A percentile compares a stretch with the other conserved stretches of the same genome.
These are phyloP conservation scores for Galerina sulciceps DNA, from an alignment of 768 basidiomycete genomes.

Conservation along the genomic window DNA sequence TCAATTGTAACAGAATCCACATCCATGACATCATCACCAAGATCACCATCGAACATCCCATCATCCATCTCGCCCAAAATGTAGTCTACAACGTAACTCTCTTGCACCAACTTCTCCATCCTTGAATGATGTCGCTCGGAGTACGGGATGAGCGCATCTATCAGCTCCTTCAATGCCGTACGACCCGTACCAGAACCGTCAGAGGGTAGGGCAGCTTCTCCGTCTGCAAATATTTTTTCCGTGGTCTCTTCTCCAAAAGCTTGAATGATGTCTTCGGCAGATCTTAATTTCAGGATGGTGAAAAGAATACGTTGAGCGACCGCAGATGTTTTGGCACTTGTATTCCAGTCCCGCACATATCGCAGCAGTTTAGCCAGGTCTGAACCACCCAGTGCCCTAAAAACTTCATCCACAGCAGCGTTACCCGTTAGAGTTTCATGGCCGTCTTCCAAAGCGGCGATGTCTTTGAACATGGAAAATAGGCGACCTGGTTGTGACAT, in stretches of 20 bases:
- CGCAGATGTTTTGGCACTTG: conserved; percentile 84
- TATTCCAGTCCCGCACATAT: conserved; percentile 92
- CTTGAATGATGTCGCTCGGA: conserved; percentile 90
- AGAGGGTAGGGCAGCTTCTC: conserved; percentile 9
- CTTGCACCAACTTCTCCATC: conserved; percentile 87
- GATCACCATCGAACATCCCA: conserved; percentile 61
- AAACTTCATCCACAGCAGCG: conserved; percentile 77
- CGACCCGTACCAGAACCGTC: conserved; percentile 26
- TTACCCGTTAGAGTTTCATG: conserved; percentile 60
- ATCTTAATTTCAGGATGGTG: conserved; percentile 77
- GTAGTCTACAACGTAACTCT: conserved; percentile 95
- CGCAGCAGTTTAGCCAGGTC: conserved; percentile 84
- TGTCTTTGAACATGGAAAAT: conserved; percentile 73
- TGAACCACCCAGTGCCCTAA: conserved; percentile 67
- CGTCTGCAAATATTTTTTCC: conserved; percentile 34
- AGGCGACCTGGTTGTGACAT: conserved; percentile 94
- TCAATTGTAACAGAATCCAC: conserved; percentile 29
- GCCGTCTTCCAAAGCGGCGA: conserved; percentile 41
- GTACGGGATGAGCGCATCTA: conserved; percentile 90
- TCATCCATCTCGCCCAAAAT: conserved; percentile 87
- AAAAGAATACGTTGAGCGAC: conserved; percentile 87
- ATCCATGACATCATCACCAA: conserved; percentile 51
- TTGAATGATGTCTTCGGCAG: conserved; percentile 72
- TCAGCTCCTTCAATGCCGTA: conserved; percentile 66
- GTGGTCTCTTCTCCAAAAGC: conserved; percentile 58